Conservation (phyloP, 179 eudicot genomes). For the Spergularia azorica region DNA sequence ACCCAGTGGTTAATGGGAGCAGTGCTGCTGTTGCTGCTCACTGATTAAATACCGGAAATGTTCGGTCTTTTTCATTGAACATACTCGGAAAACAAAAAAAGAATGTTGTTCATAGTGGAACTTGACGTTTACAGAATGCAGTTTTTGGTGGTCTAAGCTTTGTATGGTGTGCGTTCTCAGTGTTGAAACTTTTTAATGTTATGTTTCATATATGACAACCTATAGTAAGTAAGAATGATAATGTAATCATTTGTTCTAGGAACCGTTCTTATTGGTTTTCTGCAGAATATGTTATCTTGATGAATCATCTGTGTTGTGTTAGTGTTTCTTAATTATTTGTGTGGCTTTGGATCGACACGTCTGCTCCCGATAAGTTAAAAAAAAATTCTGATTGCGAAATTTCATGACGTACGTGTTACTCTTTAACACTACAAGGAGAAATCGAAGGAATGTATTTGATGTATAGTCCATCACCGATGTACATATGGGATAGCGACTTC, state of each 20-base stretch:
- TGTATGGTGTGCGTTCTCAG: slow-evolving; percentile 1
- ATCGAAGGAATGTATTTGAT: too few relatives aligned
- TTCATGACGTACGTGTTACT: too few relatives aligned
- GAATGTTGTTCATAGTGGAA: slow-evolving; percentile 15
- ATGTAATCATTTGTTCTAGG: background rate
- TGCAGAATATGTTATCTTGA: too few relatives aligned
- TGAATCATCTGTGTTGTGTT: background rate
- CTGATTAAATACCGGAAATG: slow-evolving; percentile 2
- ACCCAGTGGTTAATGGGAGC: slow-evolving; percentile 13
- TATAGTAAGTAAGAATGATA: background rate
- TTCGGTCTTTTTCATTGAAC: background rate
- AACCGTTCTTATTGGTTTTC: background rate
- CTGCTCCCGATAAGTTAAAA: too few relatives aligned
- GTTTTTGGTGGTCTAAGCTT: slow-evolving; percentile 17
- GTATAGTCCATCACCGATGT: too few relatives aligned
- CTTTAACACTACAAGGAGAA: too few relatives aligned
- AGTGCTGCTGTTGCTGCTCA: slow-evolving; percentile 36
- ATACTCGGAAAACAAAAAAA: background rate
- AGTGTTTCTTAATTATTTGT: too few relatives aligned
- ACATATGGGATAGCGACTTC: too few relatives aligned
- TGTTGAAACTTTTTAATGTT: slow-evolving; percentile 9
- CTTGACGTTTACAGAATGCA: slow-evolving; percentile 19
- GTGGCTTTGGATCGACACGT: background rate
- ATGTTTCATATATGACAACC: background rate
- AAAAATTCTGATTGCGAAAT: too few relatives aligned